Percentiles rank a stretch among this genome's conserved stretches.
Evolutionary conservation across 345 rosid species (phyloP).

Genomic region (Sonneratia caseolaris): DNA sequence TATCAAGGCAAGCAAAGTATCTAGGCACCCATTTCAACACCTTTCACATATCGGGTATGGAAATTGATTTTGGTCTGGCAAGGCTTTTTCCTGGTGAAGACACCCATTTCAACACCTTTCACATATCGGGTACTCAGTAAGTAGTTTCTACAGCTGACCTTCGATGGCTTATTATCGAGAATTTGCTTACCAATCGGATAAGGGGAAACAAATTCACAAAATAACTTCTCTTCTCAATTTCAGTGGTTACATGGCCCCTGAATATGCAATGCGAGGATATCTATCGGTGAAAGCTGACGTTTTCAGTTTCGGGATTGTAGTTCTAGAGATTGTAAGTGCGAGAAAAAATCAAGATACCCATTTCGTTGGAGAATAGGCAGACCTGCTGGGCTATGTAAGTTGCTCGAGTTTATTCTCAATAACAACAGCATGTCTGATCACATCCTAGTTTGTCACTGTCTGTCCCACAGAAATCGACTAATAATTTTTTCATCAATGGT

Average conservation of each 20-base stretch:
- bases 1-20: constrained; percentile 64
- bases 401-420: neutral
- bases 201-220: neutral
- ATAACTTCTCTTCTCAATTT: too few species aligned
- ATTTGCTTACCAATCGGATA: neutral
- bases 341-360: constrained; percentile 55
- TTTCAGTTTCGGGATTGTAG: constrained; percentile 76
- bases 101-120: constrained; percentile 63
- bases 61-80: constrained; percentile 86
- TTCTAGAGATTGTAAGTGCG: constrained; percentile 78
- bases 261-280: constrained; percentile 55
- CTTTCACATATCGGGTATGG: too few species aligned
- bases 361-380: constrained; percentile 43
- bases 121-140: constrained; percentile 79
- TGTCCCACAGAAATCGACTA: too few species aligned
- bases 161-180: neutral
- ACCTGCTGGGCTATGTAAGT: constrained; percentile 79
- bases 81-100: constrained; percentile 80
- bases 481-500: neutral
- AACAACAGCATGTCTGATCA: too few species aligned
- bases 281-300: constrained; percentile 77
- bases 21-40: too few species aligned
- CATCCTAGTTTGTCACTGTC: too few species aligned
- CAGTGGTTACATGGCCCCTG: too few species aligned
- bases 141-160: constrained; percentile 20